Evolutionary conservation across 768 basidiomycete species (phyloP).

Genomic region (Rhizopogon salebrosus): DNA sequence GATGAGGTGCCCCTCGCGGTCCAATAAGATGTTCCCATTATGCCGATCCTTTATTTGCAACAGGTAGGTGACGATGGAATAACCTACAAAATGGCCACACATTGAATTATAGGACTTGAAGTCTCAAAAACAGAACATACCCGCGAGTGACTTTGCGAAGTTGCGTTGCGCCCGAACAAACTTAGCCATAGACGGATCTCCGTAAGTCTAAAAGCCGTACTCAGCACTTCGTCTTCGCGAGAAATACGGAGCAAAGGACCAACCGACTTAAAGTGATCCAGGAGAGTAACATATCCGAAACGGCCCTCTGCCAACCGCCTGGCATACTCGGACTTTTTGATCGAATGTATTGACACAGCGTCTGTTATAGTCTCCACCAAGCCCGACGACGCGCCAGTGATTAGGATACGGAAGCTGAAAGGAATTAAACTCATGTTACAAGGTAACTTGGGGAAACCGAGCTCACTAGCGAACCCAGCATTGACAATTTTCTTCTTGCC

Average conservation of each 20-base stretch:
- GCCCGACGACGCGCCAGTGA: conserved; percentile 89
- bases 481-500: conserved; percentile 87
- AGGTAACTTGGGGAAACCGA: not conserved
- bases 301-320: conserved; percentile 75
- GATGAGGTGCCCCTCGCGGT: conserved; percentile 90
- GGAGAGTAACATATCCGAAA: conserved; percentile 80
- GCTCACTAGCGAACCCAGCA: conserved; percentile 93
- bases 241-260: not conserved
- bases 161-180: conserved; percentile 89
- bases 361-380: conserved; percentile 98
- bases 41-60: conserved; percentile 98
- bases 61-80: conserved; percentile 93
- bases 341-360: conserved; percentile 96
- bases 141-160: conserved; percentile 89
- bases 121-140: conserved; percentile 30
- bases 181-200: conserved; percentile 80
- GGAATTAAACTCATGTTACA: not conserved
- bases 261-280: conserved; percentile 90
- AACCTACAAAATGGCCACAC: conserved; percentile 43
- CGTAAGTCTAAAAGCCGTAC: conserved; percentile 62
- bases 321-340: conserved; percentile 98
- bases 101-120: not conserved
- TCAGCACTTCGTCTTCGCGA: not conserved
- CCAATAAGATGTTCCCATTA: conserved; percentile 96
- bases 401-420: conserved; percentile 87